These are phyloP conservation scores for Rhizopus arrhizus DNA, from an alignment of 371 early-diverging fungal species.

Conservation along the genomic window DNA sequence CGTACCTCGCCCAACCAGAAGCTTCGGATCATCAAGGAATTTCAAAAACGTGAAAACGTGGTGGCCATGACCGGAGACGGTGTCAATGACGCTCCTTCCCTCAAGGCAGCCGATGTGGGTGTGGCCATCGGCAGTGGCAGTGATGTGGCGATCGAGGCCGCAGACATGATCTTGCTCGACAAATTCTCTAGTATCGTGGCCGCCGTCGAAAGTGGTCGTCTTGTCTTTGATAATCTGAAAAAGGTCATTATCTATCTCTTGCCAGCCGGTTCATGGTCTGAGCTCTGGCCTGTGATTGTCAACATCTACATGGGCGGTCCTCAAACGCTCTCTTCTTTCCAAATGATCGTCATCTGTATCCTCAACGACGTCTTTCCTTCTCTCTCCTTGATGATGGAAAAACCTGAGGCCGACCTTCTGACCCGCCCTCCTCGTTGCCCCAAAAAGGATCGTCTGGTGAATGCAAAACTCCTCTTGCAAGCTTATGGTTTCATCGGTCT, in stretches of 20 bases:
- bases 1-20: conserved; percentile 87
- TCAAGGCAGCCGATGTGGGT: conserved; percentile 78
- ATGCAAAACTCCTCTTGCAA: conserved; percentile 55
- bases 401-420: conserved; percentile 65
- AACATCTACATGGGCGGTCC: conserved; percentile 73
- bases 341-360: conserved; percentile 68
- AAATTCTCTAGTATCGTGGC: conserved; percentile 73
- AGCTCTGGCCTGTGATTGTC: conserved; percentile 69
- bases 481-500: conserved; percentile 71
- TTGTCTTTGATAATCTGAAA: conserved; percentile 82
- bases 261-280: conserved; percentile 72
- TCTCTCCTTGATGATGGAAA: conserved; percentile 67
- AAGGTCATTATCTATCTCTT: conserved; percentile 79
- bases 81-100: conserved; percentile 91
- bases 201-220: conserved; percentile 80
- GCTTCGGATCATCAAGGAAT: conserved; percentile 74
- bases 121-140: conserved; percentile 77
- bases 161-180: conserved; percentile 73
- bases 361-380: conserved; percentile 55
- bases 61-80: conserved; percentile 92
- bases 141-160: conserved; percentile 81
- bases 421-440: conserved; percentile 63
- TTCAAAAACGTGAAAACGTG: conserved; percentile 64
- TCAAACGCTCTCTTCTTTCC: conserved; percentile 64
- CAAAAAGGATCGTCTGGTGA: conserved; percentile 61